phyloP scores from a whole-genome alignment of 352 stramenopile species.

The Globisporangium irregulare region DNA sequence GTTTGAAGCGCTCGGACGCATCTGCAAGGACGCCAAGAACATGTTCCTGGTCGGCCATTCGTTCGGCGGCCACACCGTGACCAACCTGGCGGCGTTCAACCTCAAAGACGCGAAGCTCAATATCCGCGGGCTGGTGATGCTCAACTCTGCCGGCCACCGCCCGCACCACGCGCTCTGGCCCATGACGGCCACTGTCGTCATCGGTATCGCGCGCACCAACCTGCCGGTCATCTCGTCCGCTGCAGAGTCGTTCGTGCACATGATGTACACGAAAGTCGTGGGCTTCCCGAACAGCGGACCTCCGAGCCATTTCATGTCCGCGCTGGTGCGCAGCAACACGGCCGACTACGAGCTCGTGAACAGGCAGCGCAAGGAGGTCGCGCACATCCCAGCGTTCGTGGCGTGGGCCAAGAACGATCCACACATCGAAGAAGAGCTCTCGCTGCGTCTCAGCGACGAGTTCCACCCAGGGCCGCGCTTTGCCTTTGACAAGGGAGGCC shows the following conservation, averaged over 20 bases:
- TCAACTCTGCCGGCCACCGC: slow-evolving; percentile 26
- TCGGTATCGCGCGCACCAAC: slow-evolving; percentile 18
- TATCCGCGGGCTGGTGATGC: slow-evolving; percentile 26
- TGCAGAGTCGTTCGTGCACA: slow-evolving; percentile 14
- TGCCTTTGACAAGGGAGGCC: slow-evolving; percentile 35
- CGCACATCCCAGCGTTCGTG: slow-evolving; percentile 35
- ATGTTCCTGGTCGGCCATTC: slow-evolving; percentile 66
- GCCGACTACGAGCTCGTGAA: slow-evolving; percentile 36
- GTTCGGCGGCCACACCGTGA: slow-evolving; percentile 48
- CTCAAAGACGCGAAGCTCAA: slow-evolving; percentile 17
- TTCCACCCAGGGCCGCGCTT: slow-evolving; percentile 28
- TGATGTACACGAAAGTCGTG: slow-evolving; percentile 21
- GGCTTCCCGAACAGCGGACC: slow-evolving; percentile 21
- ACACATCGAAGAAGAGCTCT: slow-evolving; percentile 65
- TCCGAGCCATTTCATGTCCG: slow-evolving; percentile 20
- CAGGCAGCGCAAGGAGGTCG: slow-evolving; percentile 20
- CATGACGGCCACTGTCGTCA: slow-evolving; percentile 12
- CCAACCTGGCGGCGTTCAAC: slow-evolving; percentile 39
- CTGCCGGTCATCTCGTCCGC: slow-evolving; percentile 14
- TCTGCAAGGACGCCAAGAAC: slow-evolving; percentile 24
- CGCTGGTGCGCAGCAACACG: slow-evolving; percentile 30
- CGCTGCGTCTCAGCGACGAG: slow-evolving; percentile 33
- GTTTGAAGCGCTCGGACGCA: slow-evolving; percentile 21
- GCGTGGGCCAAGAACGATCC: slow-evolving; percentile 48
- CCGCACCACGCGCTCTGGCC: slow-evolving; percentile 24